phyloP scores from a whole-genome alignment of 805 yeast species.

The Kazachstania africana region DNA sequence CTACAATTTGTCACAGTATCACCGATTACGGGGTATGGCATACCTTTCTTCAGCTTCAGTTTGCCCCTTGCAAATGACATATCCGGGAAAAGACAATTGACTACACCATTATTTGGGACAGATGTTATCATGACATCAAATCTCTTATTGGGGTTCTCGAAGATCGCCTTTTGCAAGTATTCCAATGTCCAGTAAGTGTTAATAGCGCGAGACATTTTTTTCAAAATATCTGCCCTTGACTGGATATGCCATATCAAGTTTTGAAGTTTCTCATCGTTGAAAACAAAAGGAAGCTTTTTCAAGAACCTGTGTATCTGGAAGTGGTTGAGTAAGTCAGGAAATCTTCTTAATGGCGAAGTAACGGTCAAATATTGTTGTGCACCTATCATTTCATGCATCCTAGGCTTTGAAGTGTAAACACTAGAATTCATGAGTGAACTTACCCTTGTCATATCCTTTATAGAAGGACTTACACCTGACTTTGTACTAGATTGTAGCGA shows the following conservation, averaged over 20 bases:
- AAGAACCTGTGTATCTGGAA: slow-evolving; percentile 52
- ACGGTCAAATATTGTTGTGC: slow-evolving; percentile 53
- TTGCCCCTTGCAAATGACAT: slow-evolving; percentile 23
- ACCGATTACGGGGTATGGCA: slow-evolving; percentile 31
- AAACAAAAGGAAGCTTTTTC: slow-evolving; percentile 17
- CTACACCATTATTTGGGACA: slow-evolving; percentile 30
- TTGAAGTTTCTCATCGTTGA: slow-evolving; percentile 26
- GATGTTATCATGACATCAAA: slow-evolving; percentile 32
- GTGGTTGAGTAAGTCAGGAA: slow-evolving; percentile 69
- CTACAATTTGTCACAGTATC: slow-evolving; percentile 30
- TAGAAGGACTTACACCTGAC: slow-evolving; percentile 16
- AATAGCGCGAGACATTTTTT: slow-evolving; percentile 19
- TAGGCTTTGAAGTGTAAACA: slow-evolving; percentile 33
- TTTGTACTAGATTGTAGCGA: slow-evolving; percentile 14
- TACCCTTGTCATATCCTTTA: slow-evolving; percentile 33
- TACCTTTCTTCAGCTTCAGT: slow-evolving; percentile 17
- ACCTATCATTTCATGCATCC: slow-evolving; percentile 53
- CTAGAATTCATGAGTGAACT: slow-evolving; percentile 43
- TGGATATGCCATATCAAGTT: slow-evolving; percentile 34
- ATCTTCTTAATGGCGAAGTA: slow-evolving; percentile 84
- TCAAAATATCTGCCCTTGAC: slow-evolving; percentile 32
- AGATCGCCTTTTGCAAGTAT: slow-evolving; percentile 14
- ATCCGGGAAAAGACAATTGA: slow-evolving; percentile 22
- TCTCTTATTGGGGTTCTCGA: slow-evolving; percentile 2
- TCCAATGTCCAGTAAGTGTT: slow-evolving; percentile 29